These are phyloP conservation scores for Trichoderma simmonsii DNA, from an alignment of 2,329 filamentous ascomycete species.

Conservation along the genomic window DNA sequence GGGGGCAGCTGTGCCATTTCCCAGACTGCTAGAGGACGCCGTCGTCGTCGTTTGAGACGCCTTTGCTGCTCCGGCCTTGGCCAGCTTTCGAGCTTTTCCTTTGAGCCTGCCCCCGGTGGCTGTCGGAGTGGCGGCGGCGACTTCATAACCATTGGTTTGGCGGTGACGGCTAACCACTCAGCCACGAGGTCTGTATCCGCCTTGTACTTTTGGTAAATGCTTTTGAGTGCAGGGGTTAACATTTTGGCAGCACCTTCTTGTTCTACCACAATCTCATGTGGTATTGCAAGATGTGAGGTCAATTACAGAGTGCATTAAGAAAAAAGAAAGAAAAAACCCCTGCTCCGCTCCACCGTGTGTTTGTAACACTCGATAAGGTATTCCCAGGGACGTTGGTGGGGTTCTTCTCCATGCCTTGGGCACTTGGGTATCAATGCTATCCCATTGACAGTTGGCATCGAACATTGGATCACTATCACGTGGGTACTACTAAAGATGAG, in stretches of 20 bases:
- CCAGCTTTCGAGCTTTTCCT: background rate
- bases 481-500: background rate
- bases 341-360: background rate
- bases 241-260: background rate
- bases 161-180: background rate
- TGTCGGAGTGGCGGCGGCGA: background rate
- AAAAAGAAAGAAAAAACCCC: background rate
- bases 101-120: background rate
- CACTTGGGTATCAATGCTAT: background rate
- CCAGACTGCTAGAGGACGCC: too few relatives aligned
- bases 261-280: background rate
- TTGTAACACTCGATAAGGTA: background rate
- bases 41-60: background rate
- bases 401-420: background rate
- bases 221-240: background rate
- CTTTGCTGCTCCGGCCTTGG: background rate
- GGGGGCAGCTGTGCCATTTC: background rate
- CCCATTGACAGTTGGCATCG: background rate
- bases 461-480: background rate
- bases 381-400: background rate
- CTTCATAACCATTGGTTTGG: background rate
- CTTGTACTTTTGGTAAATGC: background rate
- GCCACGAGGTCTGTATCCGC: background rate
- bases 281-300: background rate
- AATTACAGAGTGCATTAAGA: background rate